Percentiles rank a stretch among this genome's conserved stretches.
phyloP scores from a whole-genome alignment of 1,284 basidiomycete species.

The Pisolithus thermaeus region DNA sequence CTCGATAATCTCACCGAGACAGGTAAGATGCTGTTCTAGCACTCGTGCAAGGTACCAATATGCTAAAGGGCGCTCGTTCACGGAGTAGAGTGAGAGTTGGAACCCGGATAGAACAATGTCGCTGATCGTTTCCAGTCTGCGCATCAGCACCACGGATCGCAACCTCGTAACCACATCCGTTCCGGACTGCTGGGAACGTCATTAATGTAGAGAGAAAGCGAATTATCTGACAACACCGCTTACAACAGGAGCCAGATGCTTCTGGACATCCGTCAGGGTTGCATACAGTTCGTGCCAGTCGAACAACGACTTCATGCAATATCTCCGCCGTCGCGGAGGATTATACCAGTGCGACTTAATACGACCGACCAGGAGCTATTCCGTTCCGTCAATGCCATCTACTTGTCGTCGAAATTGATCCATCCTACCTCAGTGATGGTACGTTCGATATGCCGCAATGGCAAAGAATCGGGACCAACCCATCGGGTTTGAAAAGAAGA shows the following conservation, averaged over 20 bases:
- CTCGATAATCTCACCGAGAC: slow-evolving; percentile 43
- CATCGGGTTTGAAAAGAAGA: slow-evolving; percentile 35
- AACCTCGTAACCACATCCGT: slow-evolving; percentile 36
- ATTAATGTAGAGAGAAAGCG: slow-evolving; percentile 1
- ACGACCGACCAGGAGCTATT: slow-evolving; percentile 52
- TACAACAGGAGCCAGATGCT: slow-evolving; percentile 31
- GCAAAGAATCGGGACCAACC: slow-evolving; percentile 28
- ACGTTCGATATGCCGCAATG: slow-evolving; percentile 46
- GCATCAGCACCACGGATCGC: slow-evolving; percentile 40
- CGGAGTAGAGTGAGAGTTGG: slow-evolving; percentile 68
- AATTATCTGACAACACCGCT: slow-evolving; percentile 7
- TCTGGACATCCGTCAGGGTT: slow-evolving; percentile 34
- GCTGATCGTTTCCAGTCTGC: slow-evolving; percentile 55
- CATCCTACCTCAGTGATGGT: slow-evolving; percentile 46
- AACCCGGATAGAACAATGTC: slow-evolving; percentile 73
- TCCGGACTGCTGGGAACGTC: slow-evolving; percentile 12
- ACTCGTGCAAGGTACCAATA: slow-evolving; percentile 68
- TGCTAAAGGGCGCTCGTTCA: slow-evolving; percentile 61
- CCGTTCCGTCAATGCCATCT: background rate
- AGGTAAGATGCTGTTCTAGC: slow-evolving; percentile 47
- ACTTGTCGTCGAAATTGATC: slow-evolving; percentile 1
- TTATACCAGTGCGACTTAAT: slow-evolving; percentile 62
- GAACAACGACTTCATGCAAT: slow-evolving; percentile 53
- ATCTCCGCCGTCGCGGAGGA: slow-evolving; percentile 58
- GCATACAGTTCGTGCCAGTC: slow-evolving; percentile 63